Evolutionary conservation across 1,139 yeast species (phyloP).

Genomic region (Candida pseudocylindracea): DNA sequence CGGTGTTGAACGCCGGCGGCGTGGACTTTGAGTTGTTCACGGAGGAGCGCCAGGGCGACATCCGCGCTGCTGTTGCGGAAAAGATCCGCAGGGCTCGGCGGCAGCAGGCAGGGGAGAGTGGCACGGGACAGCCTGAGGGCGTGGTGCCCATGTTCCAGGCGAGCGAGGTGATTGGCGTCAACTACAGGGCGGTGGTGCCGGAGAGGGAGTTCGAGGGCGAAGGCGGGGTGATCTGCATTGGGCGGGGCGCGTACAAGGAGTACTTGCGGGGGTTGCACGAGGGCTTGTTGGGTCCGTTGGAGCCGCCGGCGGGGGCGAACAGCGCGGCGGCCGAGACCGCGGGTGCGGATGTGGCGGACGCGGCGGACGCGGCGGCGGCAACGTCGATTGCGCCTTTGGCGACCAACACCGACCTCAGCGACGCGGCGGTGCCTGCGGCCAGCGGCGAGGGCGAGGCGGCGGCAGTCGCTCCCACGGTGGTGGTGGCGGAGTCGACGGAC

Average conservation of each 20-base stretch:
- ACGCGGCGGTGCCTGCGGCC: too few relatives aligned
- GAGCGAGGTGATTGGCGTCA: slow-evolving; percentile 1
- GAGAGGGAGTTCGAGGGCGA: slow-evolving; percentile 5
- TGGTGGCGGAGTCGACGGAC: slow-evolving; percentile 11
- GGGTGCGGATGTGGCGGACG: background rate
- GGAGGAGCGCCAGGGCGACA: slow-evolving; percentile 75
- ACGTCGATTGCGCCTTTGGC: background rate
- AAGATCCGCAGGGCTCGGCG: slow-evolving; percentile 52
- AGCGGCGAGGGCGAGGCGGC: slow-evolving; percentile 1
- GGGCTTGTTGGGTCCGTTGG: slow-evolving; percentile 84
- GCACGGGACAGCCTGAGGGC: too few relatives aligned
- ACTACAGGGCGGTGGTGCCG: too few relatives aligned
- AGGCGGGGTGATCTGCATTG: slow-evolving; percentile 84
- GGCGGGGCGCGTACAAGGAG: slow-evolving; percentile 92
- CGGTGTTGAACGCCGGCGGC: slow-evolving; percentile 69
- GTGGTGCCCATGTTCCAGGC: background rate
- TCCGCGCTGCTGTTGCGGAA: slow-evolving; percentile 63
- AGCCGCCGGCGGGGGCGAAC: slow-evolving; percentile 21
- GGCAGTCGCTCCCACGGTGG: background rate
- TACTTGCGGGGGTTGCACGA: slow-evolving; percentile 81
- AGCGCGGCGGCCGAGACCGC: background rate
- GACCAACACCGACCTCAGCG: too few relatives aligned
- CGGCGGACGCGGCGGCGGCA: background rate
- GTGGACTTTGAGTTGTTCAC: slow-evolving; percentile 62
- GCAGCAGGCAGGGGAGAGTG: slow-evolving; percentile 4